A percentile compares a stretch with the other conserved stretches of the same genome.
These are phyloP conservation scores for Amanita molliuscula DNA, from an alignment of 768 basidiomycete species.

Conservation along the genomic window DNA sequence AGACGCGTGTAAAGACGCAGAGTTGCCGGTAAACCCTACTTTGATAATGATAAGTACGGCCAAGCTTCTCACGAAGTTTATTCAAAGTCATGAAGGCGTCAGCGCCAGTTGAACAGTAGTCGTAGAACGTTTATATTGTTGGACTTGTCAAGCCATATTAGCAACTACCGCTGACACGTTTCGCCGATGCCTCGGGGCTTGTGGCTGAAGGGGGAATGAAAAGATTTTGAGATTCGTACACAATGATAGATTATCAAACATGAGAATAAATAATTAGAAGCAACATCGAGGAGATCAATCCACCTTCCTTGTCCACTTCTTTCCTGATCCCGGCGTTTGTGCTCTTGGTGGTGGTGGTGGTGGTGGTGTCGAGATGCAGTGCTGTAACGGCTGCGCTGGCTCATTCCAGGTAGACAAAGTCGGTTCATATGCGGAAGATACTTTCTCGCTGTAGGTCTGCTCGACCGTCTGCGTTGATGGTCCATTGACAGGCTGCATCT, in stretches of 20 bases:
- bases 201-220: neutral
- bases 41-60: no score
- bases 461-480: constrained; percentile 12
- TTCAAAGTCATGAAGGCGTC: no score
- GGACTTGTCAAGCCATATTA: neutral
- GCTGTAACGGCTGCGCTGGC: constrained; percentile 21
- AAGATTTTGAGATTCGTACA: neutral
- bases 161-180: neutral
- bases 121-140: no score
- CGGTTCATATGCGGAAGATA: constrained; percentile 9
- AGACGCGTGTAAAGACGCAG: no score
- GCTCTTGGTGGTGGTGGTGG: constrained; percentile 33
- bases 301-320: constrained; percentile 66
- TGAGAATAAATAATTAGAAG: constrained; percentile 6
- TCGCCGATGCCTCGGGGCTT: neutral
- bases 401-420: constrained; percentile 11
- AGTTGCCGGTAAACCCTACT: no score
- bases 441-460: constrained; percentile 5
- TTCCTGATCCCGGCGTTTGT: constrained; percentile 34
- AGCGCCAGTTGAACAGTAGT: no score
- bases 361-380: constrained; percentile 33
- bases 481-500: constrained; percentile 1
- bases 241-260: neutral
- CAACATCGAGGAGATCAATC: constrained; percentile 33
- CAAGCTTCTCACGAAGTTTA: no score